Evolutionary conservation across 2,329 filamentous ascomycete genomes (phyloP), one percentile per base, ranked within the genome.

Genomic region (Eutypella sp.): DNA sequence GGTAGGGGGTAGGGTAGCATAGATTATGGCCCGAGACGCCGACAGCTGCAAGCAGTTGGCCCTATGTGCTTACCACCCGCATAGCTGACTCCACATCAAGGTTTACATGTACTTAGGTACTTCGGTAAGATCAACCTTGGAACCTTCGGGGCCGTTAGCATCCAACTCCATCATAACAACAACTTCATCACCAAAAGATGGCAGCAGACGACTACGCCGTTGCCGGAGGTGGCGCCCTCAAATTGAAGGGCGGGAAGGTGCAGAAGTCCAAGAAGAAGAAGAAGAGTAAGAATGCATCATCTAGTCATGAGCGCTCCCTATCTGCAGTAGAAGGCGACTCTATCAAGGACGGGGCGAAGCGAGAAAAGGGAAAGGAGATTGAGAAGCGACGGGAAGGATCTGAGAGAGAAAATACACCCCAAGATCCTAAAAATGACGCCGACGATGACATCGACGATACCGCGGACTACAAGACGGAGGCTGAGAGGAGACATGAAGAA

Each of bases 401-500:
- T 15, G 51, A 60, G 24, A 49, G 58, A 18, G 59, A 59, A n/a
- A 62, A n/a, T n/a, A n/a, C n/a, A n/a, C n/a, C 64, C 11, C 60
- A 65, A 33, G 61, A 59, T 8, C 48, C 49, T 6, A 65, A 66
- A 15, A 48, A 54, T n/a, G n/a, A n/a, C 23, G 11, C 31, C 18
- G 55, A 57, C 9, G 46, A 60, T 48, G 60, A 55, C 8, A 61
- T 64, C 0, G 58, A 64, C 2, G 59, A 61, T 0, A 60, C 60
- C 13, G 53, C 36, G 46, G 57, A 62, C 44, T 66, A 63, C 49
- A 96, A 95, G 74, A 97, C 92, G 0, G 89, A 95, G 52, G 82
- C 91, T 2, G 89, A 99, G 70, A 75, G 77, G 55, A 77, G 83
- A 38, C 81, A 93, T 59, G 89, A 95, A 55, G 92, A 97, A 69